Percentiles rank a stretch among this genome's conserved stretches.
Evolutionary conservation across 2,329 filamentous ascomycete species (phyloP).

Genomic region (Diplodia corticola): DNA sequence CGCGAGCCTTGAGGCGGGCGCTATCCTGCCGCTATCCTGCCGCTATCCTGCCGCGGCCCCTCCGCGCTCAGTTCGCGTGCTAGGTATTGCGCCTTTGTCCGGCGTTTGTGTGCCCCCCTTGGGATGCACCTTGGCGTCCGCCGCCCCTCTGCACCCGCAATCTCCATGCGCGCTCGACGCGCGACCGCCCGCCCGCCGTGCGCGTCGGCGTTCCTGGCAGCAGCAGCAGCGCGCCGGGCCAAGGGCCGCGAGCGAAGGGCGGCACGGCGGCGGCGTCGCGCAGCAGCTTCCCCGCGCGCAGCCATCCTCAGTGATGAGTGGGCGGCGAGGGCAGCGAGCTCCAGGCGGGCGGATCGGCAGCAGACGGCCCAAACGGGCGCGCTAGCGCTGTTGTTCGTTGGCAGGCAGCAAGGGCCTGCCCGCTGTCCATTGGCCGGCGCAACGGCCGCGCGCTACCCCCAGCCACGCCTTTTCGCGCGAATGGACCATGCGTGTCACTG

Average conservation of each 20-base stretch:
- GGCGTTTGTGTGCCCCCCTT: neutral
- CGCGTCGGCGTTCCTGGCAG: neutral
- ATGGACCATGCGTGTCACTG: conserved; percentile 14
- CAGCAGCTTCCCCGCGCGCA: conserved; percentile 3
- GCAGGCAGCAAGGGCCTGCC: conserved; percentile 7
- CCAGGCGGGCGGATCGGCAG: conserved; percentile 1
- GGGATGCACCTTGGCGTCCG: neutral
- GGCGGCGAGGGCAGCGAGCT: neutral
- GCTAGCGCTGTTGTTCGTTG: neutral
- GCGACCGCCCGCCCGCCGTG: neutral
- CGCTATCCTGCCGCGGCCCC: neutral
- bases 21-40: neutral
- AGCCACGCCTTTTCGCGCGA: conserved; percentile 9
- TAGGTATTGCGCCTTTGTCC: neutral
- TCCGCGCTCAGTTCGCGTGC: neutral
- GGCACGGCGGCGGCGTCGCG: neutral
- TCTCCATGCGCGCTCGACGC: neutral
- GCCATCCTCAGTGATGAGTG: neutral
- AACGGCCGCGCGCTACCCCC: neutral
- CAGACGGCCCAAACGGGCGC: neutral
- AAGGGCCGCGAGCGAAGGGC: neutral
- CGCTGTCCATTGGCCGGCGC: neutral
- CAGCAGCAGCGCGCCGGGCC: neutral
- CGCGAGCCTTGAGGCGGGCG: conserved; percentile 10
- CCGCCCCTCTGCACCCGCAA: too few species aligned